Conservation (phyloP, 805 yeast genomes). For the Ogataea minuta region DNA sequence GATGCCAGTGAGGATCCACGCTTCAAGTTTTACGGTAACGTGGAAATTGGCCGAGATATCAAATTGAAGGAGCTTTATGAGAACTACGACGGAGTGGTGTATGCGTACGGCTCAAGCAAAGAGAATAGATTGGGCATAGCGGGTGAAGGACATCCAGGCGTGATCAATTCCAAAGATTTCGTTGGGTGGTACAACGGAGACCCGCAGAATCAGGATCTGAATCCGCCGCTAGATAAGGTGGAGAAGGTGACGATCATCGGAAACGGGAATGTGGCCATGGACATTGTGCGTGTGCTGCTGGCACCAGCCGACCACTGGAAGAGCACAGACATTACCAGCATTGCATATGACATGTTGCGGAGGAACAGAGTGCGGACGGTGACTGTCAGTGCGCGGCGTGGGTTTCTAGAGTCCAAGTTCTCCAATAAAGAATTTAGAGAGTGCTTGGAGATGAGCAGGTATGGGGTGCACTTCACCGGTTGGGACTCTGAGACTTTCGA, state of each 20-base stretch:
- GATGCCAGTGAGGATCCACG: conserved; percentile 39
- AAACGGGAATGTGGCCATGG: conserved; percentile 95
- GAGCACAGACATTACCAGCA: conserved; percentile 67
- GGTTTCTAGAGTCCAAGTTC: conserved; percentile 80
- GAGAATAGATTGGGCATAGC: conserved; percentile 54
- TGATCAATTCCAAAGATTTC: conserved; percentile 76
- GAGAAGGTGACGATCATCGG: conserved; percentile 81
- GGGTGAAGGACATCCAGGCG: conserved; percentile 63
- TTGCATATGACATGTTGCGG: conserved; percentile 55
- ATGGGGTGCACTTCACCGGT: conserved; percentile 49
- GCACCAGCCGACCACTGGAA: conserved; percentile 56
- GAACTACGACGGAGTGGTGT: conserved; percentile 68
- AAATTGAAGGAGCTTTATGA: conserved; percentile 46
- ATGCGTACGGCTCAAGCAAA: conserved; percentile 80
- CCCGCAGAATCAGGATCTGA: conserved; percentile 52
- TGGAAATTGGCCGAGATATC: conserved; percentile 63
- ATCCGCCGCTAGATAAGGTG: conserved; percentile 60
- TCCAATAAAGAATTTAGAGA: conserved; percentile 92
- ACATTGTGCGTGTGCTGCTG: conserved; percentile 76
- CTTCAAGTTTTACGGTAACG: conserved; percentile 70
- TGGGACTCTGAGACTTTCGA: conserved; percentile 39
- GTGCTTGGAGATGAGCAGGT: conserved; percentile 55
- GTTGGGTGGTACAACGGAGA: conserved; percentile 97
- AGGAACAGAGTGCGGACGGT: conserved; percentile 59
- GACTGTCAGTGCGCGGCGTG: conserved; percentile 80